Percentiles rank a stretch among this genome's conserved stretches.
Conservation (phyloP, 805 yeast species). For the Hanseniaspora clermontiae region DNA sequence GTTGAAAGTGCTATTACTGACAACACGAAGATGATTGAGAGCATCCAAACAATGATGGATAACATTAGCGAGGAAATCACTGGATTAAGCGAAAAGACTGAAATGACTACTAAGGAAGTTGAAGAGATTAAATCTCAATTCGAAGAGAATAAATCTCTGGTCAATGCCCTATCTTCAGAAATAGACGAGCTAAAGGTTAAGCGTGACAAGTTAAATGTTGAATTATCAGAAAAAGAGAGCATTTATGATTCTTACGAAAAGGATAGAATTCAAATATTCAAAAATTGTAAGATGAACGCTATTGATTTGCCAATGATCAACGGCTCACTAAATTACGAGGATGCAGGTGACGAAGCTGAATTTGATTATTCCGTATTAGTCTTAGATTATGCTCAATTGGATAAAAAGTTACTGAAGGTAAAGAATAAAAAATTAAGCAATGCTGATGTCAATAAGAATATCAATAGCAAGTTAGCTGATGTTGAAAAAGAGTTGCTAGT, state of each 20-base stretch:
- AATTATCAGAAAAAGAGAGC: constrained; percentile 36
- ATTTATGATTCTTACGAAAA: constrained; percentile 40
- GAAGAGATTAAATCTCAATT: constrained; percentile 31
- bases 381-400: constrained; percentile 42
- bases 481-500: constrained; percentile 26
- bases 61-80: neutral
- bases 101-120: constrained; percentile 16
- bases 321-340: constrained; percentile 42
- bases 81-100: constrained; percentile 22
- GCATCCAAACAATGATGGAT: neutral
- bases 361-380: constrained; percentile 31
- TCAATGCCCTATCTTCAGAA: constrained; percentile 16
- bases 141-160: constrained; percentile 21
- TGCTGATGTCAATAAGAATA: constrained; percentile 25
- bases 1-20: neutral
- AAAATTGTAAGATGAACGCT: constrained; percentile 63
- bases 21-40: neutral
- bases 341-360: constrained; percentile 47
- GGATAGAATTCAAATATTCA: constrained; percentile 47
- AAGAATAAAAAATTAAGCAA: constrained; percentile 14
- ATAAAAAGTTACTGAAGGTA: constrained; percentile 31
- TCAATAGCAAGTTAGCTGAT: constrained; percentile 31
- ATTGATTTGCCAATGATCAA: constrained; percentile 48
- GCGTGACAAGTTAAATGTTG: constrained; percentile 26
- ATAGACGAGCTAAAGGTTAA: constrained; percentile 28